Evolutionary conservation across 768 basidiomycete genomes (phyloP).

Genomic region (Nidula microcarpa): DNA sequence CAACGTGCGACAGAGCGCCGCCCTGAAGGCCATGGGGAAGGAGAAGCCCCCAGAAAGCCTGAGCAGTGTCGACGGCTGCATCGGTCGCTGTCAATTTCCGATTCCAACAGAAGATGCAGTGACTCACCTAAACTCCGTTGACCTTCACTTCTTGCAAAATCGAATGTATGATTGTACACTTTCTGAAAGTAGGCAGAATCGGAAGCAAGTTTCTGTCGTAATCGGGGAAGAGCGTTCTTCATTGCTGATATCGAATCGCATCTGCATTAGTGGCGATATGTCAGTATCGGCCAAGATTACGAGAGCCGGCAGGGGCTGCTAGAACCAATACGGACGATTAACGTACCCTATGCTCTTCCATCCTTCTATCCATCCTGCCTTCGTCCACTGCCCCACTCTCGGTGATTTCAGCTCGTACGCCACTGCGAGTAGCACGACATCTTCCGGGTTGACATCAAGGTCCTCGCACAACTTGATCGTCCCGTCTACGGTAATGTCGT

Average conservation of each 20-base stretch:
- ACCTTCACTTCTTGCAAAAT: conserved; percentile 71
- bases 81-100: background rate
- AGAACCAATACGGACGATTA: no score
- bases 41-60: conserved; percentile 76
- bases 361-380: conserved; percentile 73
- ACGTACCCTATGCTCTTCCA: conserved; percentile 74
- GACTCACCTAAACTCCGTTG: conserved; percentile 74
- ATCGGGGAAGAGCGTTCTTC: conserved; percentile 45
- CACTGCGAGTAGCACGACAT: conserved; percentile 77
- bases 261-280: conserved; percentile 42
- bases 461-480: conserved; percentile 77
- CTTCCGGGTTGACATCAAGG: conserved; percentile 68
- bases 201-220: conserved; percentile 58
- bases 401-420: conserved; percentile 82
- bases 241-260: conserved; percentile 65
- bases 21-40: conserved; percentile 68
- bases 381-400: conserved; percentile 66
- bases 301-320: no score
- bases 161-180: conserved; percentile 80
- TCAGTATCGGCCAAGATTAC: no score
- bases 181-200: conserved; percentile 70
- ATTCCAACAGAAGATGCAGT: background rate
- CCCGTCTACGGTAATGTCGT: conserved; percentile 73
- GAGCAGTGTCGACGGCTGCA: conserved; percentile 65
- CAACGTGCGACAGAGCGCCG: conserved; percentile 53